These are phyloP conservation scores for Thelonectria discophora DNA, from an alignment of 2,329 filamentous ascomycete genomes.

Conservation along the genomic window DNA sequence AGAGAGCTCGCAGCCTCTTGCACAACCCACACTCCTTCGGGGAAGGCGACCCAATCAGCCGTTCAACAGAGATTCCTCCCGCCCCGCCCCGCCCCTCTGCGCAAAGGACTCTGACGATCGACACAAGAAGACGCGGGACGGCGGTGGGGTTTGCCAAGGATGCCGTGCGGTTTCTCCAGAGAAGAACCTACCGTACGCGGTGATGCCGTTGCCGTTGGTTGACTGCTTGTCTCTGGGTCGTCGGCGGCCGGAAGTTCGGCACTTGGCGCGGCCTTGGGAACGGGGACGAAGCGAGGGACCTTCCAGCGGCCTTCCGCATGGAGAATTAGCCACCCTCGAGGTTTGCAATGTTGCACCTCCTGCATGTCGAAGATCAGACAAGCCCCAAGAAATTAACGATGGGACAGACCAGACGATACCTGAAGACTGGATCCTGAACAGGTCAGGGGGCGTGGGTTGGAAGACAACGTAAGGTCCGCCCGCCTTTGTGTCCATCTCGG, in stretches of 20 bases:
- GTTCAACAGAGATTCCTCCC: conserved; percentile 8
- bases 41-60: conserved; percentile 32
- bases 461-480: background rate
- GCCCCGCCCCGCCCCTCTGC: conserved; percentile 1
- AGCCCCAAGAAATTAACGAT: conserved; percentile 12
- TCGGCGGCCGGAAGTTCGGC: conserved; percentile 41
- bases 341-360: conserved; percentile 5
- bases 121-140: conserved; percentile 24
- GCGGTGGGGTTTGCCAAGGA: conserved; percentile 11
- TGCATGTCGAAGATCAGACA: conserved; percentile 2
- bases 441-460: conserved; percentile 6
- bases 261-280: conserved; percentile 40
- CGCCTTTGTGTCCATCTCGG: background rate
- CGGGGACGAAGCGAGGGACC: conserved; percentile 28
- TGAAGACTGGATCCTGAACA: background rate
- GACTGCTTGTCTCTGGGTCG: conserved; percentile 31
- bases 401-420: background rate
- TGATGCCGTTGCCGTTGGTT: conserved; percentile 30
- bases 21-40: conserved; percentile 27
- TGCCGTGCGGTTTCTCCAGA: background rate
- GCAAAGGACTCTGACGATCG: conserved; percentile 26
- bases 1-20: conserved; percentile 17
- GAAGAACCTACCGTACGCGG: conserved; percentile 11
- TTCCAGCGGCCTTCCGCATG: conserved; percentile 33
- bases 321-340: conserved; percentile 9